Evolutionary conservation across 2,329 filamentous ascomycete species (phyloP).

Genomic region (Penicillium sp.): DNA sequence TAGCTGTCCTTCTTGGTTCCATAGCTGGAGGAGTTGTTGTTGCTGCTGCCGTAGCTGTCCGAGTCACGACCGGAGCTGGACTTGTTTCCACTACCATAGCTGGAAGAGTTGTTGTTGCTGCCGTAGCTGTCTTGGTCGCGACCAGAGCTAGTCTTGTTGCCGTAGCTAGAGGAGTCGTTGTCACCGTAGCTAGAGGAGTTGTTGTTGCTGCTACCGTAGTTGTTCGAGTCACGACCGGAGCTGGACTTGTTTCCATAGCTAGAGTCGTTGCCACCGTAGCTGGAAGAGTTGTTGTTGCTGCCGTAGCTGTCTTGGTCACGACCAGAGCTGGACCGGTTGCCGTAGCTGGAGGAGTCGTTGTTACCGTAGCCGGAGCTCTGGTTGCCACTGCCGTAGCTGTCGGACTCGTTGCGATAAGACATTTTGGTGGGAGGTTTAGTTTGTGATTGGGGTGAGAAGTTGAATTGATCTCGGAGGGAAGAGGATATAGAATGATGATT

Average conservation of each 20-base stretch:
- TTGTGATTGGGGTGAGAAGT: neutral
- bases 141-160: neutral
- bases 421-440: neutral
- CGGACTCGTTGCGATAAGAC: constrained; percentile 8
- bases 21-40: neutral
- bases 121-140: neutral
- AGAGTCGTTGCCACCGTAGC: neutral
- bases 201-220: neutral
- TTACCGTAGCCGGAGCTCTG: constrained; percentile 6
- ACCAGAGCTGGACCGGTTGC: neutral
- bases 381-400: constrained; percentile 10
- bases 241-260: neutral
- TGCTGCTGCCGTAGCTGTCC: neutral
- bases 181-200: neutral
- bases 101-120: neutral
- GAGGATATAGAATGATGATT: neutral
- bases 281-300: neutral
- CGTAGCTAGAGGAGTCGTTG: neutral
- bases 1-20: no score
- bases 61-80: no score
- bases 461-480: neutral
- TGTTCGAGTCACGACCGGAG: neutral
- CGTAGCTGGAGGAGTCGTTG: constrained; percentile 1
- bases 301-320: neutral
- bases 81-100: no score